Evolutionary conservation across 2,329 filamentous ascomycete genomes (phyloP).

Genomic region (Basipetospora chlamydospora): DNA sequence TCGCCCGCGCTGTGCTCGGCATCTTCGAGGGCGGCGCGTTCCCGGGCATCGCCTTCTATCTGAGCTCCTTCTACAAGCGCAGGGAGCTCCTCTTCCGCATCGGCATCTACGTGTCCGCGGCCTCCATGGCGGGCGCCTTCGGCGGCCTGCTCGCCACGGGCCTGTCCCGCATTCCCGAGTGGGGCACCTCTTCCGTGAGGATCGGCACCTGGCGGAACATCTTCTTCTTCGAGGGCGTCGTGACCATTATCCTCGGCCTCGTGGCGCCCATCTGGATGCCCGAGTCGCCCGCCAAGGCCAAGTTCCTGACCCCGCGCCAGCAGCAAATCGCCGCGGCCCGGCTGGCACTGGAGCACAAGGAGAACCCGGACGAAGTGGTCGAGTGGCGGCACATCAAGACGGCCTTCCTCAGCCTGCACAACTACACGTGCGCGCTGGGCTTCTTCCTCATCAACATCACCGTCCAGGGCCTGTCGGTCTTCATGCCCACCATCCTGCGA

Average conservation of each 20-base stretch:
- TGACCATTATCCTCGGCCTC: conserved; percentile 33
- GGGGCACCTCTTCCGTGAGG: conserved; percentile 26
- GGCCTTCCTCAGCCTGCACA: conserved; percentile 40
- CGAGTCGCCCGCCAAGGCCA: conserved; percentile 29
- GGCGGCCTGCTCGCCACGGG: conserved; percentile 41
- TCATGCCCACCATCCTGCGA: conserved; percentile 31
- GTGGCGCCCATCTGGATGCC: conserved; percentile 37
- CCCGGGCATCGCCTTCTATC: conserved; percentile 41
- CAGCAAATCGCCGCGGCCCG: conserved; percentile 37
- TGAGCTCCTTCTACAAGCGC: conserved; percentile 41
- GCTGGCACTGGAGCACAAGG: conserved; percentile 32
- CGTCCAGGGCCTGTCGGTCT: conserved; percentile 37
- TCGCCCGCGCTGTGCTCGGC: conserved; percentile 32
- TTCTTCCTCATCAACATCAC: conserved; percentile 49
- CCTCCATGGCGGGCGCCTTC: conserved; percentile 41
- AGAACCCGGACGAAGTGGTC: conserved; percentile 29
- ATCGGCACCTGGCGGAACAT: conserved; percentile 43
- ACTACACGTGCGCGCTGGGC: conserved; percentile 40
- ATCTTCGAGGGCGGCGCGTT: conserved; percentile 43
- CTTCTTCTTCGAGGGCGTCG: conserved; percentile 47
- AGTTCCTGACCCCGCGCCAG: conserved; percentile 37
- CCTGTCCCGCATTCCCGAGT: conserved; percentile 33
- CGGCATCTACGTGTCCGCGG: conserved; percentile 40
- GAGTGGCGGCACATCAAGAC: conserved; percentile 31
- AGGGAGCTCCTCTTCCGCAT: conserved; percentile 39